Evolutionary conservation across 2,329 filamentous ascomycete species (phyloP).

Genomic region (Dothiorella sarmentorum): DNA sequence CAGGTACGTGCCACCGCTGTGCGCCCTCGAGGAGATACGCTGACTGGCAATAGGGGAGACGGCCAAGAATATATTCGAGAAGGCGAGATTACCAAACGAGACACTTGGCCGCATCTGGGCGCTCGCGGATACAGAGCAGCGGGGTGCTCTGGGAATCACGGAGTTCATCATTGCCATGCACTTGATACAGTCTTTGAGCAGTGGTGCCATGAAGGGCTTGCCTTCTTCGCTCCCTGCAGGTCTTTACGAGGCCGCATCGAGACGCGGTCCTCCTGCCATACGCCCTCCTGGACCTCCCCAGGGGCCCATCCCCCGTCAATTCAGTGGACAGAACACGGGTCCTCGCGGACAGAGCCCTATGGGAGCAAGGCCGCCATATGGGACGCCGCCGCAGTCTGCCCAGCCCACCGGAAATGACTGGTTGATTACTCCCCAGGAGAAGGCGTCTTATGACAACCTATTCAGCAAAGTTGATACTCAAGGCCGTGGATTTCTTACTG

Average conservation of each 20-base stretch:
- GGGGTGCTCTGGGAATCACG: slow-evolving; percentile 77
- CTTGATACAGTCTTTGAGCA: slow-evolving; percentile 86
- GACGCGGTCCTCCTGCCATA: slow-evolving; percentile 50
- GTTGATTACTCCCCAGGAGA: slow-evolving; percentile 79
- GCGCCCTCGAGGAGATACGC: not conserved
- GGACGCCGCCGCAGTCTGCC: slow-evolving; percentile 46
- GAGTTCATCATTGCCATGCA: slow-evolving; percentile 99
- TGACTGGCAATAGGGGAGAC: slow-evolving; percentile 59
- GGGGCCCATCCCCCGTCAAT: slow-evolving; percentile 73
- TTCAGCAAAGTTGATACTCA: slow-evolving; percentile 80
- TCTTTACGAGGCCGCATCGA: slow-evolving; percentile 84
- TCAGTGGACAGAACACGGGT: slow-evolving; percentile 62
- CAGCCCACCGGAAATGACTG: slow-evolving; percentile 66
- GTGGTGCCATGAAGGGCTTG: slow-evolving; percentile 71
- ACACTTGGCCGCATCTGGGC: slow-evolving; percentile 94
- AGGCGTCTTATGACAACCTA: slow-evolving; percentile 80
- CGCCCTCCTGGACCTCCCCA: slow-evolving; percentile 48
- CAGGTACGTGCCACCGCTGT: slow-evolving; percentile 45
- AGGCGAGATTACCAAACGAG: slow-evolving; percentile 84
- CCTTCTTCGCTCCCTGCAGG: slow-evolving; percentile 78
- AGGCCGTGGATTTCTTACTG: slow-evolving; percentile 79
- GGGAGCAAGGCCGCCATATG: slow-evolving; percentile 47
- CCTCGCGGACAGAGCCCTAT: slow-evolving; percentile 57
- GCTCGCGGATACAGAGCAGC: slow-evolving; percentile 87
- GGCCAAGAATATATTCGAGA: slow-evolving; percentile 93